phyloP scores from a whole-genome alignment of 345 rosid species.

The Anacardium occidentale region DNA sequence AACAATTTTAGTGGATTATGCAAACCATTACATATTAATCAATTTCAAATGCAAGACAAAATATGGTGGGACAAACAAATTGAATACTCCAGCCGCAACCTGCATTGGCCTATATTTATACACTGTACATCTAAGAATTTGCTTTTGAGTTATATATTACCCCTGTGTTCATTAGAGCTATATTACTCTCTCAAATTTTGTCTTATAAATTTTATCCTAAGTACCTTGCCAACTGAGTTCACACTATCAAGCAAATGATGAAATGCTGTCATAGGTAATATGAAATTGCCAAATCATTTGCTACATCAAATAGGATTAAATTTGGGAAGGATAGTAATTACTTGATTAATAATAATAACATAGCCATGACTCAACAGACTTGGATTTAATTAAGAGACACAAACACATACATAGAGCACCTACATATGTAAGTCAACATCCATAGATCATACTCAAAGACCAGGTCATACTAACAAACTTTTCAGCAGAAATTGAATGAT shows the following conservation, averaged over 20 bases:
- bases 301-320: background rate
- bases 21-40: background rate
- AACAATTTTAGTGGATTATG: constrained; percentile 1
- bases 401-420: background rate
- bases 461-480: background rate
- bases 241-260: background rate
- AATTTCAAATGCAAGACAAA: background rate
- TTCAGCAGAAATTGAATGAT: constrained; percentile 16
- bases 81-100: background rate
- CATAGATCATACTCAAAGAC: background rate
- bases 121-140: background rate
- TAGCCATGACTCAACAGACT: background rate
- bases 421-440: background rate
- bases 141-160: background rate
- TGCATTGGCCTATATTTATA: background rate
- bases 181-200: background rate
- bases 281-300: background rate
- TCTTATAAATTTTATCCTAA: background rate
- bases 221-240: background rate
- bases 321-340: no score
- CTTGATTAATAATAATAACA: background rate
- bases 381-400: background rate
- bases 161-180: no score
- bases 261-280: background rate
- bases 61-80: background rate